Percentiles rank a stretch among this genome's conserved stretches.
These are phyloP conservation scores for Benincasa hispida DNA, from an alignment of 306 rosid species.

Conservation along the genomic window DNA sequence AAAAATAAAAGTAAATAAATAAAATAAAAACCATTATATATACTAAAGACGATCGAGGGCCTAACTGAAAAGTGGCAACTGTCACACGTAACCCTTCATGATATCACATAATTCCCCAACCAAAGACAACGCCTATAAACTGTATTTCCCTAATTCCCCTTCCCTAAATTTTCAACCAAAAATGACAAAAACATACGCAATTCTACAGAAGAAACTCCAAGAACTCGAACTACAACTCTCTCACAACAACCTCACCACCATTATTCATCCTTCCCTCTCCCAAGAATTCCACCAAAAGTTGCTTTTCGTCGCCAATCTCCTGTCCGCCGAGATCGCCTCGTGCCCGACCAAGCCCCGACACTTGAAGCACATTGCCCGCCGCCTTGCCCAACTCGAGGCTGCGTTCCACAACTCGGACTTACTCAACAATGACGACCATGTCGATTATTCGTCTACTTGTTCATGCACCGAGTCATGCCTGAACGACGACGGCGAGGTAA, in stretches of 20 bases:
- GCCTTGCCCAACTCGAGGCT: not conserved
- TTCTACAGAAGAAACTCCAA: slow-evolving; percentile 8
- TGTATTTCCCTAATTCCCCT: not conserved
- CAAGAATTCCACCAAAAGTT: not conserved
- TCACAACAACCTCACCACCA: not conserved
- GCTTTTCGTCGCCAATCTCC: not conserved
- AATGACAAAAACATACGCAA: slow-evolving; percentile 5
- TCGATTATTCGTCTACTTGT: not conserved
- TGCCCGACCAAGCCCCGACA: slow-evolving; percentile 2
- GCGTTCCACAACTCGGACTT: not conserved
- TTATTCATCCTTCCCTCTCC: not conserved
- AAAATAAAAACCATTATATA: no score
- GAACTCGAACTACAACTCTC: slow-evolving; percentile 5
- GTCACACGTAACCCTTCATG: not conserved
- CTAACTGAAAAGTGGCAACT: not conserved
- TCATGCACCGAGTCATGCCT: slow-evolving; percentile 9
- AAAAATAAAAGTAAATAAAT: no score
- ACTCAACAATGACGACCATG: not conserved
- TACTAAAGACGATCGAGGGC: no score
- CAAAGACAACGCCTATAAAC: not conserved
- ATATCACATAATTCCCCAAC: not conserved
- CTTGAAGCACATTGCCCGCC: not conserved
- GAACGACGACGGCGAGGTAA: slow-evolving; percentile 1
- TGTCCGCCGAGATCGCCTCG: slow-evolving; percentile 4
- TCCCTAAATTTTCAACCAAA: not conserved